A percentile compares a stretch with the other conserved stretches of the same genome.
Evolutionary conservation across 2,329 filamentous ascomycete genomes (phyloP).

Genomic region (Elsinoe ampelina): DNA sequence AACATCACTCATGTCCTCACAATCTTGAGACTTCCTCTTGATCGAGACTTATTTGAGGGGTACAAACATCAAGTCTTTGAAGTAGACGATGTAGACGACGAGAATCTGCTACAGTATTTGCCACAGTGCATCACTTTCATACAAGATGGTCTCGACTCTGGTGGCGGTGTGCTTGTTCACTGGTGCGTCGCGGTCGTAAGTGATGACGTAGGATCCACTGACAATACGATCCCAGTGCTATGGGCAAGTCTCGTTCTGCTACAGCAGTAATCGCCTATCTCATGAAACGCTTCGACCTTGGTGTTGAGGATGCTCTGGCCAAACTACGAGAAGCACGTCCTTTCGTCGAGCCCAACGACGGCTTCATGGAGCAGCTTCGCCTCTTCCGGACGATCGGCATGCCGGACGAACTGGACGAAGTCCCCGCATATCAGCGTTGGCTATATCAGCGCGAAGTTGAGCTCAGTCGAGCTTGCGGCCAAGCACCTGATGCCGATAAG

Average conservation of each 20-base stretch:
- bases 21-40: slow-evolving; percentile 55
- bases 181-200: slow-evolving; percentile 45
- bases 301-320: slow-evolving; percentile 55
- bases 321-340: slow-evolving; percentile 61
- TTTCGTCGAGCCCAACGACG: slow-evolving; percentile 78
- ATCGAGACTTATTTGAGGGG: slow-evolving; percentile 47
- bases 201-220: neutral
- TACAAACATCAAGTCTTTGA: slow-evolving; percentile 71
- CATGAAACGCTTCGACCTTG: slow-evolving; percentile 48
- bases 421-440: slow-evolving; percentile 75
- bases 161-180: slow-evolving; percentile 57
- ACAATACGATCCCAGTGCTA: slow-evolving; percentile 56
- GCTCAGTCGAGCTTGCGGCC: slow-evolving; percentile 60
- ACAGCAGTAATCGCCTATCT: slow-evolving; percentile 77
- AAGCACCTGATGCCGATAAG: slow-evolving; percentile 64
- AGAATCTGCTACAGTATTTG: slow-evolving; percentile 75
- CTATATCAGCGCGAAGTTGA: slow-evolving; percentile 57
- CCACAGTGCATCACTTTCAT: slow-evolving; percentile 75
- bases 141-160: slow-evolving; percentile 57
- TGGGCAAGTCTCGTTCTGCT: slow-evolving; percentile 91
- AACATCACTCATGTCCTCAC: slow-evolving; percentile 89
- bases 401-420: slow-evolving; percentile 56
- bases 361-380: slow-evolving; percentile 81
- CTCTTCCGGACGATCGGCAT: slow-evolving; percentile 84
- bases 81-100: slow-evolving; percentile 83